Percentiles rank a stretch among this genome's conserved stretches.
phyloP scores from a whole-genome alignment of 352 stramenopile species.

The Globisporangium echinulatum region DNA sequence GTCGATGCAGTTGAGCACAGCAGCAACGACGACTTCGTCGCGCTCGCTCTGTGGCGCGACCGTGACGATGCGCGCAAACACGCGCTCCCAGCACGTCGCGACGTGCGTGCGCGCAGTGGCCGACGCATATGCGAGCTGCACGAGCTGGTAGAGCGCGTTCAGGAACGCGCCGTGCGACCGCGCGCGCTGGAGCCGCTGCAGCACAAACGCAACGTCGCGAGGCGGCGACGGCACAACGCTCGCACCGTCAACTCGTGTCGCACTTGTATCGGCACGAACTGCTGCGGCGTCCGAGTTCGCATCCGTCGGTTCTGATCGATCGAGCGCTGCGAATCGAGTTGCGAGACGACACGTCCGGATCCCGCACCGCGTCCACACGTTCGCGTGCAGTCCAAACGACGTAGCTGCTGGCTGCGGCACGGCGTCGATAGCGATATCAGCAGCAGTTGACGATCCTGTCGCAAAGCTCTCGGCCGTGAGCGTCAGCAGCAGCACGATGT shows the following conservation, averaged over 20 bases:
- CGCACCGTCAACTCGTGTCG: neutral
- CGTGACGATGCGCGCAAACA: constrained; percentile 39
- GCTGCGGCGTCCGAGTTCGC: neutral
- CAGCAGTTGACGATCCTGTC: neutral
- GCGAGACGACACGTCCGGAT: constrained; percentile 15
- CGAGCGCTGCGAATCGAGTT: constrained; percentile 6
- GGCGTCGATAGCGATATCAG: neutral
- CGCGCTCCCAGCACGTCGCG: constrained; percentile 27
- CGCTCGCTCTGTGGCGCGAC: constrained; percentile 34
- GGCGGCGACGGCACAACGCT: neutral
- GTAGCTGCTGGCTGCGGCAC: constrained; percentile 8
- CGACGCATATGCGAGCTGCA: constrained; percentile 27
- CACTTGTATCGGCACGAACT: too few relatives aligned
- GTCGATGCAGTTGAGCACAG: constrained; percentile 31
- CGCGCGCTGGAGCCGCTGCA: constrained; percentile 26
- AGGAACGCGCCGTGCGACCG: constrained; percentile 56
- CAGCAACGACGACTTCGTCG: constrained; percentile 49
- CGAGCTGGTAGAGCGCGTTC: constrained; percentile 55
- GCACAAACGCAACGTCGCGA: constrained; percentile 22
- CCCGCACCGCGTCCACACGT: constrained; percentile 28
- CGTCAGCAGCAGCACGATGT: constrained; percentile 49
- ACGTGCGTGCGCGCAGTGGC: constrained; percentile 19
- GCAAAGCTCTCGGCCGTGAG: constrained; percentile 44
- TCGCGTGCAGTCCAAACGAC: constrained; percentile 38
- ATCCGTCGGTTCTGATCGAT: neutral